These are phyloP conservation scores for Alternaria incomplexa DNA, from an alignment of 2,329 filamentous ascomycete genomes.

Conservation along the genomic window DNA sequence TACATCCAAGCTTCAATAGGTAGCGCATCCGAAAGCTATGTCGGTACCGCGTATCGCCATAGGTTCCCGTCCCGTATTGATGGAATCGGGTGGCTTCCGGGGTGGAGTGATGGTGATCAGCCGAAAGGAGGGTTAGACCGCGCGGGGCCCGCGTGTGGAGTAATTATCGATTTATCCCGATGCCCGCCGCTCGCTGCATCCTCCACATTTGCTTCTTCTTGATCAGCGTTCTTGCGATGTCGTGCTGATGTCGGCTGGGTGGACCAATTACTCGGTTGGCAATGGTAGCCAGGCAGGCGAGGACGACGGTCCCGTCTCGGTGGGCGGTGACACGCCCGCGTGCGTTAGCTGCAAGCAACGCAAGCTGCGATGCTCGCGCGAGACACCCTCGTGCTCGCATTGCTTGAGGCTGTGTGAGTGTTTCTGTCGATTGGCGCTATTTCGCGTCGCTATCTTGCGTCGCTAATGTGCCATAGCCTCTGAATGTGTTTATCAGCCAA, in stretches of 20 bases:
- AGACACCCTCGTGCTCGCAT: conserved; percentile 41
- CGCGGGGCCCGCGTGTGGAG: conserved; percentile 32
- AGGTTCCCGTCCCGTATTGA: not conserved
- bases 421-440: not conserved
- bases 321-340: conserved; percentile 38
- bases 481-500: conserved; percentile 39
- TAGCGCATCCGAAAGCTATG: not conserved
- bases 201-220: conserved; percentile 26
- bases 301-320: conserved; percentile 30
- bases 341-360: conserved; percentile 42
- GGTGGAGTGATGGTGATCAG: conserved; percentile 19
- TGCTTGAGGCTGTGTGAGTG: conserved; percentile 41
- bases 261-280: conserved; percentile 42
- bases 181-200: conserved; percentile 31
- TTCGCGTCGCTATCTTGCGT: not conserved
- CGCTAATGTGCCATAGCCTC: conserved; percentile 29
- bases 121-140: conserved; percentile 26
- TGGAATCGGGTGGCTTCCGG: not conserved
- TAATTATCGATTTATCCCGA: conserved; percentile 30
- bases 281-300: conserved; percentile 31
- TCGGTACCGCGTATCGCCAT: not conserved
- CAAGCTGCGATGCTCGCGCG: conserved; percentile 41
- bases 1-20: not conserved
- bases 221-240: conserved; percentile 24
- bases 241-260: conserved; percentile 40